Conservation (phyloP, 140 eudicot genomes). For the Ambrosia hybrid region DNA sequence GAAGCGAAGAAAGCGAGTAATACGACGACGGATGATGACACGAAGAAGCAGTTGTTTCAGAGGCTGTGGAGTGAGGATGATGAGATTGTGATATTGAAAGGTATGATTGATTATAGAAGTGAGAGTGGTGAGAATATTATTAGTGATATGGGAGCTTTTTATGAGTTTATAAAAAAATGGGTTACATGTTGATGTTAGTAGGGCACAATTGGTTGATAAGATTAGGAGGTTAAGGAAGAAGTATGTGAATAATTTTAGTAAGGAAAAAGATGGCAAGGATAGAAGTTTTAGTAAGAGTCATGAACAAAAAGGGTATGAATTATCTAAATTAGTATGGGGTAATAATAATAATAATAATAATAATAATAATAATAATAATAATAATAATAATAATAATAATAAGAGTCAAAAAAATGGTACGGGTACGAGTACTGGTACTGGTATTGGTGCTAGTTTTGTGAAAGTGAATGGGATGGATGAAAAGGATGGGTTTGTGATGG, state of each 20-base stretch:
- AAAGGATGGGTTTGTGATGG: slow-evolving; percentile 23
- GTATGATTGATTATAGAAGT: slow-evolving; percentile 50
- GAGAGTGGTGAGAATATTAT: slow-evolving; percentile 44
- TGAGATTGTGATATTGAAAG: slow-evolving; percentile 65
- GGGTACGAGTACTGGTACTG: slow-evolving; percentile 15
- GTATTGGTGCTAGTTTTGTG: slow-evolving; percentile 9
- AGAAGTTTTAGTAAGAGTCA: slow-evolving; percentile 48
- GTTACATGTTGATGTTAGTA: slow-evolving; percentile 52
- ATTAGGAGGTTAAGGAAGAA: slow-evolving; percentile 68
- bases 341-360: slow-evolving; percentile 9
- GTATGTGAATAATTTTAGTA: slow-evolving; percentile 42
- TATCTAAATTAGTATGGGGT: slow-evolving; percentile 73
- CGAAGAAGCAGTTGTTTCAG: slow-evolving; percentile 50
- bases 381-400: slow-evolving; percentile 5
- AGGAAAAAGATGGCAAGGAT: slow-evolving; percentile 47
- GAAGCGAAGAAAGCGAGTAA: slow-evolving; percentile 28
- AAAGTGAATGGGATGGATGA: slow-evolving; percentile 25
- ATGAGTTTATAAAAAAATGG: slow-evolving; percentile 53
- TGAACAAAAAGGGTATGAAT: slow-evolving; percentile 46
- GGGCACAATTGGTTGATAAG: slow-evolving; percentile 55
- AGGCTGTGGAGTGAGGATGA: slow-evolving; percentile 79
- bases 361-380: too few species aligned
- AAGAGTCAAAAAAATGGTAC: slow-evolving; percentile 22
- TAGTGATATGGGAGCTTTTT: slow-evolving; percentile 48
- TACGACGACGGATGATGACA: slow-evolving; percentile 23